phyloP scores from a whole-genome alignment of 2,329 filamentous ascomycete species.

The Grosmannia serpens region DNA sequence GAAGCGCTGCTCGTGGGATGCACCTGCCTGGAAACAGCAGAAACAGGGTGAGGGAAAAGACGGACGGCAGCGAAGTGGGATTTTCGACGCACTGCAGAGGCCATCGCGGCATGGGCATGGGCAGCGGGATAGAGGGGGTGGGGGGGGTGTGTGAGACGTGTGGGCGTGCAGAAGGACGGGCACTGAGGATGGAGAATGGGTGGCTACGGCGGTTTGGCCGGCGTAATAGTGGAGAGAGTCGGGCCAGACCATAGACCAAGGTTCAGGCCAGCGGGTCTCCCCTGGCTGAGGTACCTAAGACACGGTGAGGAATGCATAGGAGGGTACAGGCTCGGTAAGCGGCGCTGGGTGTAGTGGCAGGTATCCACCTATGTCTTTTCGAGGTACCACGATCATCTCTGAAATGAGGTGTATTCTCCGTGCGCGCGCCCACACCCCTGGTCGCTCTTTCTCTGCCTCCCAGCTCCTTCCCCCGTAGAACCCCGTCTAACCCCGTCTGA shows the following conservation, averaged over 20 bases:
- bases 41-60: background rate
- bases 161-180: background rate
- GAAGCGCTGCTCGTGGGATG: background rate
- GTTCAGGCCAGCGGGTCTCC: conserved; percentile 10
- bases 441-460: background rate
- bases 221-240: conserved; percentile 42
- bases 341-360: background rate
- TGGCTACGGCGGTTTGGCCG: conserved; percentile 43
- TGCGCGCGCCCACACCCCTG: background rate
- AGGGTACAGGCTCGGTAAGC: background rate
- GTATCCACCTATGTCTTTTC: background rate
- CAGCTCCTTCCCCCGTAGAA: conserved; percentile 1
- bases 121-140: background rate
- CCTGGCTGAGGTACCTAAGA: background rate
- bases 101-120: background rate
- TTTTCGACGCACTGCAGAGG: background rate
- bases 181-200: conserved; percentile 10
- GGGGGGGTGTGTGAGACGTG: background rate
- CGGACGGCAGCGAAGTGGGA: background rate
- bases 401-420: conserved; percentile 3
- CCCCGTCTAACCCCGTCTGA: background rate
- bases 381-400: background rate
- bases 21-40: background rate
- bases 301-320: too few relatives aligned
- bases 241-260: conserved; percentile 11